A percentile compares a stretch with the other conserved stretches of the same genome.
These are phyloP conservation scores for Neostapfia colusana DNA, from an alignment of 176 grass and related monocot genomes.

Conservation along the genomic window DNA sequence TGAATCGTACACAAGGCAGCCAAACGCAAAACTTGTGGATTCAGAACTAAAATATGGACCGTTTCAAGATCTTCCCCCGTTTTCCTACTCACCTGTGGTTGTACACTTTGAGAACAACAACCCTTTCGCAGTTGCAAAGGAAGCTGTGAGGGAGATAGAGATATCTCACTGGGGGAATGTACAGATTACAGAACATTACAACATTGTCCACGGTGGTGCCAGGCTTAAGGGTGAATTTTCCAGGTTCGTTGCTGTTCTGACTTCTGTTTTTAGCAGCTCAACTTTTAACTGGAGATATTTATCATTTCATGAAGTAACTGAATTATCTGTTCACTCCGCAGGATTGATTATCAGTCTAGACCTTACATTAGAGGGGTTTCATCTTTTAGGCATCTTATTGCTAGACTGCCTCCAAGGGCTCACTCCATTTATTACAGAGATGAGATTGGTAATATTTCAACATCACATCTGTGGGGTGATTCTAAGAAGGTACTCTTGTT, in stretches of 20 bases:
- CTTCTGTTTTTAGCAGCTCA: slow-evolving; percentile 7
- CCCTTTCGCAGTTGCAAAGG: slow-evolving; percentile 86
- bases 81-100: slow-evolving; percentile 69
- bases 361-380: slow-evolving; percentile 73
- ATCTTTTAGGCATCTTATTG: slow-evolving; percentile 85
- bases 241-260: slow-evolving; percentile 53
- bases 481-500: slow-evolving; percentile 69
- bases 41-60: slow-evolving; percentile 90
- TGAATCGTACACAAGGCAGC: slow-evolving; percentile 88
- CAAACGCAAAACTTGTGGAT: slow-evolving; percentile 66
- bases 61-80: slow-evolving; percentile 66
- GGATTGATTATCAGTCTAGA: slow-evolving; percentile 92
- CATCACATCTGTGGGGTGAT: slow-evolving; percentile 93
- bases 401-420: slow-evolving; percentile 75
- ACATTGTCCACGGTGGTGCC: slow-evolving; percentile 82
- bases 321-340: slow-evolving; percentile 44
- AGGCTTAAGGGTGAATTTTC: slow-evolving; percentile 93
- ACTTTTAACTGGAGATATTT: background rate
- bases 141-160: slow-evolving; percentile 87
- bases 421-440: slow-evolving; percentile 99
- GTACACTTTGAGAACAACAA: slow-evolving; percentile 98
- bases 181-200: slow-evolving; percentile 89
- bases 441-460: slow-evolving; percentile 99
- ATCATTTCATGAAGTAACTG: slow-evolving; percentile 5
- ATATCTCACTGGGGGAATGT: slow-evolving; percentile 98